Percentiles rank a stretch among this genome's conserved stretches.
Evolutionary conservation across 1,284 basidiomycete genomes (phyloP).

Genomic region (Pyrrhoderma lamaoense): DNA sequence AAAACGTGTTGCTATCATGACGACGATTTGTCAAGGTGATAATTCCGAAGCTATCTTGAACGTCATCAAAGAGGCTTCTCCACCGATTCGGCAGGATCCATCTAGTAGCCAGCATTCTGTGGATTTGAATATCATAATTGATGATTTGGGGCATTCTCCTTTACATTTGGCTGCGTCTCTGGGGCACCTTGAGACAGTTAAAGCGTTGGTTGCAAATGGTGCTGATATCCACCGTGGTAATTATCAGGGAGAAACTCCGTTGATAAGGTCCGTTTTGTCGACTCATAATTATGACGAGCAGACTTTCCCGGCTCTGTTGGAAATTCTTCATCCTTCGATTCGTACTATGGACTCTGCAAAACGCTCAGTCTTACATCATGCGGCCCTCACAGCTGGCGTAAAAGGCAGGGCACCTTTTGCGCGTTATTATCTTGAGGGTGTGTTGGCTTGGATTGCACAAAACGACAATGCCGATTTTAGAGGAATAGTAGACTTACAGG

Average conservation of each 20-base stretch:
- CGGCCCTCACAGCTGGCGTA: conserved; percentile 85
- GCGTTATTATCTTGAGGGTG: conserved; percentile 87
- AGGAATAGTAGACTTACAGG: conserved; percentile 85
- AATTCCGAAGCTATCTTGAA: conserved; percentile 57
- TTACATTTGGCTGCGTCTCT: conserved; percentile 91
- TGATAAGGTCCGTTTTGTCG: conserved; percentile 88
- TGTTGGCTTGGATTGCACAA: conserved; percentile 79
- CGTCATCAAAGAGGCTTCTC: conserved; percentile 52
- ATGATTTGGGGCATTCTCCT: conserved; percentile 93
- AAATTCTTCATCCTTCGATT: conserved; percentile 63
- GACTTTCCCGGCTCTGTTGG: conserved; percentile 65
- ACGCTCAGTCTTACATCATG: conserved; percentile 91
- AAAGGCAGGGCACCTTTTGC: conserved; percentile 82
- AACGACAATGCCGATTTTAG: conserved; percentile 67
- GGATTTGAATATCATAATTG: conserved; percentile 50
- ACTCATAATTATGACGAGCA: conserved; percentile 82
- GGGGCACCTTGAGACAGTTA: conserved; percentile 60
- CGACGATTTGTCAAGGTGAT: conserved; percentile 59
- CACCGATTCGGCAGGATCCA: conserved; percentile 44
- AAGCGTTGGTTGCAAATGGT: conserved; percentile 62
- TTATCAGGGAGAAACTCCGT: conserved; percentile 88
- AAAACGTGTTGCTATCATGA: conserved; percentile 52
- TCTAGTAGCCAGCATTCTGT: too few species aligned
- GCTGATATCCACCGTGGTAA: conserved; percentile 89
- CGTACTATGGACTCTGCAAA: conserved; percentile 88